Evolutionary conservation across 2,329 filamentous ascomycete genomes (phyloP).

Genomic region (Pseudogymnoascus sp.): DNA sequence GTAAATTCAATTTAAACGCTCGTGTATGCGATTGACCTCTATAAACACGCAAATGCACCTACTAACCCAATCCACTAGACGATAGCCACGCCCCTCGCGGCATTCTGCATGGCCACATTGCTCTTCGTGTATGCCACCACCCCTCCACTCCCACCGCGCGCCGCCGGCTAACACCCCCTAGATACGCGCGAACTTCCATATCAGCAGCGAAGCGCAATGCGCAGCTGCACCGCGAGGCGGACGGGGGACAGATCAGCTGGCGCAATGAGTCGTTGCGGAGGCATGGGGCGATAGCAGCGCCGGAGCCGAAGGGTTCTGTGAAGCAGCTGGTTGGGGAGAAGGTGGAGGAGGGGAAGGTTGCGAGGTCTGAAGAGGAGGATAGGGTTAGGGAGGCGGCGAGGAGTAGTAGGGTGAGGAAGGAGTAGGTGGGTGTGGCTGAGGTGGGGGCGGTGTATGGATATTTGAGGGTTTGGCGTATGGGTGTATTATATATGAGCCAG

Average conservation of each 20-base stretch:
- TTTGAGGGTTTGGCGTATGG: not conserved
- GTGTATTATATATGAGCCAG: not conserved
- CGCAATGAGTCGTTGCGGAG: slow-evolving; percentile 44
- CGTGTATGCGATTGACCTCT: not conserved
- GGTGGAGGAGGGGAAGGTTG: slow-evolving; percentile 12
- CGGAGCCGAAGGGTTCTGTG: slow-evolving; percentile 27
- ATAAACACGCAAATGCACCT: not conserved
- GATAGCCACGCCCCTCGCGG: slow-evolving; percentile 42
- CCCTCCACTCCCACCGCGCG: not conserved
- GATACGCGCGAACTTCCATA: slow-evolving; percentile 57
- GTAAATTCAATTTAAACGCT: slow-evolving; percentile 1
- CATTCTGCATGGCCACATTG: slow-evolving; percentile 45
- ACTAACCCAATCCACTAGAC: slow-evolving; percentile 26
- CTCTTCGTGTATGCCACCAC: slow-evolving; percentile 36
- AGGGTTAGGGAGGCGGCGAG: slow-evolving; percentile 15
- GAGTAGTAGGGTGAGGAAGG: not conserved
- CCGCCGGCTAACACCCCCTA: slow-evolving; percentile 33
- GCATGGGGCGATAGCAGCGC: slow-evolving; percentile 40
- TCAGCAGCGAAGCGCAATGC: slow-evolving; percentile 58
- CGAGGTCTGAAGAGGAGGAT: slow-evolving; percentile 15
- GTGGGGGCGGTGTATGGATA: not conserved
- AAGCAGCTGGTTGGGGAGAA: slow-evolving; percentile 19
- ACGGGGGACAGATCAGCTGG: slow-evolving; percentile 47
- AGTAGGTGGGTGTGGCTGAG: not conserved
- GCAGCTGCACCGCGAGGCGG: slow-evolving; percentile 47